Percentiles rank a stretch among this genome's conserved stretches.
phyloP scores from a whole-genome alignment of 208 protist species.

The Crithidia bombi region DNA sequence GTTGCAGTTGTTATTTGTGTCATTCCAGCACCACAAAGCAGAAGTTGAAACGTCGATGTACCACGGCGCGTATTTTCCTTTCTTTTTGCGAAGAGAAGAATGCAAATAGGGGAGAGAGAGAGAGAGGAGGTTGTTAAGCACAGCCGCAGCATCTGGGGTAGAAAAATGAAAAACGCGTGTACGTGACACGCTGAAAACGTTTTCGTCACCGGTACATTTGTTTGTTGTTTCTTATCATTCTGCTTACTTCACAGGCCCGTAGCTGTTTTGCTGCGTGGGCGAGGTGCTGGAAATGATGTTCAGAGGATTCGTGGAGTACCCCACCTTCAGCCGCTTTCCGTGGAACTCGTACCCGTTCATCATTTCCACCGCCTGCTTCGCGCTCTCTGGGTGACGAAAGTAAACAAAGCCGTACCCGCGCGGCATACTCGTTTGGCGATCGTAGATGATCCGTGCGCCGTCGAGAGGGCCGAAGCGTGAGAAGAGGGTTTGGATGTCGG shows the following conservation, averaged over 20 bases:
- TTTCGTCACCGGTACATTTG: not conserved
- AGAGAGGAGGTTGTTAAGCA: not conserved
- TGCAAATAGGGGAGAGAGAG: slow-evolving; percentile 2
- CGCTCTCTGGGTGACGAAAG: slow-evolving; percentile 62
- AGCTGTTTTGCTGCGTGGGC: slow-evolving; percentile 5
- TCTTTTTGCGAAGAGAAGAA: slow-evolving; percentile 8
- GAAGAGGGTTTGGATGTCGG: slow-evolving; percentile 69
- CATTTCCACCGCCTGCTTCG: slow-evolving; percentile 55
- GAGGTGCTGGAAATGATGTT: slow-evolving; percentile 61
- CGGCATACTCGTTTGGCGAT: slow-evolving; percentile 65
- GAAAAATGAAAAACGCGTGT: slow-evolving; percentile 6
- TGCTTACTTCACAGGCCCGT: slow-evolving; percentile 6
- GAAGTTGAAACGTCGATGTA: not conserved
- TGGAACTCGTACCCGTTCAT: slow-evolving; percentile 81
- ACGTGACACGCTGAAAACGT: not conserved
- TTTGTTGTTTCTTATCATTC: not conserved
- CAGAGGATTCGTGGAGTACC: slow-evolving; percentile 79
- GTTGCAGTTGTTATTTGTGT: not conserved
- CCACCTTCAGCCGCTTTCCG: slow-evolving; percentile 75
- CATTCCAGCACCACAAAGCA: not conserved
- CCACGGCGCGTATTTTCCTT: not conserved
- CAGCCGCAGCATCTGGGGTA: too few relatives aligned
- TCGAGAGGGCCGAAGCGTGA: slow-evolving; percentile 71
- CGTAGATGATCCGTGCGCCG: slow-evolving; percentile 76
- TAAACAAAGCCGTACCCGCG: slow-evolving; percentile 85